Evolutionary conservation across 495 filamentous ascomycete species (phyloP).

Genomic region (Massariosphaeria phaeospora): DNA sequence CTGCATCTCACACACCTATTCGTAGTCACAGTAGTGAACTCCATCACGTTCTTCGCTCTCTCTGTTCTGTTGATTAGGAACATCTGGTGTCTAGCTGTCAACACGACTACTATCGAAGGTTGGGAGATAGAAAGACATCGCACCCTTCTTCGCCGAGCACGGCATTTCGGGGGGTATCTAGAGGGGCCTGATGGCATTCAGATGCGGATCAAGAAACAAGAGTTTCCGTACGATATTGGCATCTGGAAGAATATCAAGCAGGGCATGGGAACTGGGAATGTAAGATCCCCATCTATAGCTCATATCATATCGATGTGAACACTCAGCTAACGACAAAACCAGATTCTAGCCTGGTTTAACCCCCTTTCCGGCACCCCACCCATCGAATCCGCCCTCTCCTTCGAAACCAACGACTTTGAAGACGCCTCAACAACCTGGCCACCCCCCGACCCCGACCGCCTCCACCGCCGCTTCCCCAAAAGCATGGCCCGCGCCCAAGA

Average conservation of each 20-base stretch:
- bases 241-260: constrained; percentile 71
- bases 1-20: constrained; percentile 62
- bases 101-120: constrained; percentile 81
- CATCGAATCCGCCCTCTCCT: constrained; percentile 59
- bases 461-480: constrained; percentile 42
- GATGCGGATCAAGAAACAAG: constrained; percentile 58
- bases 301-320: background rate
- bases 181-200: constrained; percentile 56
- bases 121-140: constrained; percentile 92
- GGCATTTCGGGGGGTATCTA: constrained; percentile 54
- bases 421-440: constrained; percentile 66
- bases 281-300: background rate
- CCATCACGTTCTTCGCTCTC: constrained; percentile 60
- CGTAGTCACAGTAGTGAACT: constrained; percentile 56
- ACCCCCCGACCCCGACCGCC: constrained; percentile 82
- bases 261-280: constrained; percentile 62
- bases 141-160: constrained; percentile 59
- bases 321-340: background rate
- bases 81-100: constrained; percentile 53
- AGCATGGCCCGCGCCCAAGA: constrained; percentile 2
- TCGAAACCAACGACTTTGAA: constrained; percentile 86
- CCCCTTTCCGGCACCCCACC: constrained; percentile 53
- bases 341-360: constrained; percentile 57
- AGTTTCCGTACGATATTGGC: constrained; percentile 91
- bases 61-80: constrained; percentile 59